A percentile compares a stretch with the other conserved stretches of the same genome.
These are phyloP conservation scores for Cicer bijugum DNA, from an alignment of 306 rosid genomes.

Conservation along the genomic window DNA sequence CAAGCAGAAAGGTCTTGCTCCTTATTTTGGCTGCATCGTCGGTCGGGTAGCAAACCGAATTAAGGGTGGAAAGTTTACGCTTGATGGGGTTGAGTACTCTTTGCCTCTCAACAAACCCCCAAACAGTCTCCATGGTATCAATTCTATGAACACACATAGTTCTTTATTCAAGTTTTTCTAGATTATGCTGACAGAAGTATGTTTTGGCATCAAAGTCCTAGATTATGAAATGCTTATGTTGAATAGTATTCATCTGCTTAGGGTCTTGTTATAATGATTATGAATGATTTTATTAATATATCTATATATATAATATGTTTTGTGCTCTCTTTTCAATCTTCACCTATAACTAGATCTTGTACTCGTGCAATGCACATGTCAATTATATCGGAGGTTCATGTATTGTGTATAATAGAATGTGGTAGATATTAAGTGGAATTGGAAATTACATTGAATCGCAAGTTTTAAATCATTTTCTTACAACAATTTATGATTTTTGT, in stretches of 20 bases:
- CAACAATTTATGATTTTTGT: background rate
- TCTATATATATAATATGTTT: no score
- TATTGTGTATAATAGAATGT: background rate
- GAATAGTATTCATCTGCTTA: no score
- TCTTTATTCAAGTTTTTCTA: background rate
- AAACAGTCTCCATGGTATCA: constrained; percentile 92
- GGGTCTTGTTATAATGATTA: no score
- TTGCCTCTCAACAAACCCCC: constrained; percentile 87
- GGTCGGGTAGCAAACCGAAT: constrained; percentile 95
- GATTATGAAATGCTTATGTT: no score
- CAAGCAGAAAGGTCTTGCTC: constrained; percentile 74
- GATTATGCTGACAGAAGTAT: background rate
- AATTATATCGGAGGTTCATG: background rate
- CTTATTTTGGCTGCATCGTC: constrained; percentile 93
- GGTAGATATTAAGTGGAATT: background rate
- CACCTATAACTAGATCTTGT: background rate
- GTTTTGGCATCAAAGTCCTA: no score
- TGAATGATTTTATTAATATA: no score
- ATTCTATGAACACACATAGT: constrained; percentile 8
- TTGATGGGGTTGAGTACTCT: constrained; percentile 67
- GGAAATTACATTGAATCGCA: background rate
- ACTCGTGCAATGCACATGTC: background rate
- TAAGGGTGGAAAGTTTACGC: constrained; percentile 85
- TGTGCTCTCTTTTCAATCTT: background rate
- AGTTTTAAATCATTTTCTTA: constrained; percentile 3